Percentiles rank a stretch among this genome's conserved stretches.
phyloP scores from a whole-genome alignment of 257 asterid genomes.

The Petunia axillaris region DNA sequence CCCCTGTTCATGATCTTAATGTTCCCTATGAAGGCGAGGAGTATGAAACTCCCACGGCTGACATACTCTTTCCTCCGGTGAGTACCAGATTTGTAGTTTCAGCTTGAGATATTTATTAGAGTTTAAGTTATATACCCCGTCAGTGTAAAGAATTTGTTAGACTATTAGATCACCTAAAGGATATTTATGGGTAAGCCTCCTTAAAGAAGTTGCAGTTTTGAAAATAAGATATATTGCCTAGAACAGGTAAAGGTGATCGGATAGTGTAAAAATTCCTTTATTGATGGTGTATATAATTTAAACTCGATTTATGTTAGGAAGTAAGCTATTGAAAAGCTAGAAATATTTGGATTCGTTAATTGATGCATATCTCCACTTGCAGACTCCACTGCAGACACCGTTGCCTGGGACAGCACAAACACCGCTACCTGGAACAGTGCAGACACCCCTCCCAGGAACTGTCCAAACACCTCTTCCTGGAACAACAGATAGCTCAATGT shows the following conservation, averaged over 20 bases:
- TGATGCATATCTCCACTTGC: constrained; percentile 42
- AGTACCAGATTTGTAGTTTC: constrained; percentile 33
- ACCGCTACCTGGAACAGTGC: constrained; percentile 78
- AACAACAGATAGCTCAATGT: constrained; percentile 65
- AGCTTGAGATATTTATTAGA: no score
- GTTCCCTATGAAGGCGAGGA: constrained; percentile 98
- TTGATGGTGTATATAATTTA: no score
- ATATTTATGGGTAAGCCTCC: no score
- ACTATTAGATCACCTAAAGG: no score
- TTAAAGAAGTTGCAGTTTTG: no score
- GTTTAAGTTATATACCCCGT: no score
- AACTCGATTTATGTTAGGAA: no score
- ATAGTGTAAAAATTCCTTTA: no score
- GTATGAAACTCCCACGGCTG: constrained; percentile 97
- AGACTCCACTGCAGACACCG: constrained; percentile 84
- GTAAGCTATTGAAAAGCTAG: neutral
- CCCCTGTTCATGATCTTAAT: constrained; percentile 89
- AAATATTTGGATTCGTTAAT: neutral
- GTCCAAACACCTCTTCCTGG: constrained; percentile 80
- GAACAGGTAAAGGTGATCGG: no score
- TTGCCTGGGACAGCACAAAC: constrained; percentile 78
- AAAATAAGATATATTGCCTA: no score
- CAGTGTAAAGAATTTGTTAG: no score
- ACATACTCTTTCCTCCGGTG: constrained; percentile 94
- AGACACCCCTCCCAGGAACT: constrained; percentile 73